These are phyloP conservation scores for Boletus pseudopeckii DNA, from an alignment of 768 basidiomycete species.

Conservation along the genomic window DNA sequence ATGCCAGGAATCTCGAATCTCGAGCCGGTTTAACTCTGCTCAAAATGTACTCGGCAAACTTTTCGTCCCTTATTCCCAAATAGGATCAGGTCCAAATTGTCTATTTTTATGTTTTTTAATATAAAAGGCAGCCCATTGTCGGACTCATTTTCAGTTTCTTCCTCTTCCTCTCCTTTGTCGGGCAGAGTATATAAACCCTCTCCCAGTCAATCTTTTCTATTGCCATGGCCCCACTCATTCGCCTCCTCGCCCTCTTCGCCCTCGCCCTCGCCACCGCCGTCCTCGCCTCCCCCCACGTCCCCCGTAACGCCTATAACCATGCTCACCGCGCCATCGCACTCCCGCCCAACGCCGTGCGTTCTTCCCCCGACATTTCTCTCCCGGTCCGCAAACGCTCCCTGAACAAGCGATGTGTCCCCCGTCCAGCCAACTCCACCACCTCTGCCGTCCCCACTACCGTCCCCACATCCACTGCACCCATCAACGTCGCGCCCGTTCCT, in stretches of 20 bases:
- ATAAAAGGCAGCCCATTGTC: background rate
- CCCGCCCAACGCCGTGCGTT: background rate
- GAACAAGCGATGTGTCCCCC: conserved; percentile 25
- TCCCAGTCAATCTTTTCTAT: conserved; percentile 14
- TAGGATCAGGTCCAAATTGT: background rate
- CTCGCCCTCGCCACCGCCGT: conserved; percentile 39
- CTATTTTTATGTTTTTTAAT: background rate
- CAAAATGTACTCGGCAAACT: conserved; percentile 62
- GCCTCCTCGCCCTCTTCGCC: conserved; percentile 41
- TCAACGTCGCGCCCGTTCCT: conserved; percentile 23
- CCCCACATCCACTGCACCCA: conserved; percentile 4
- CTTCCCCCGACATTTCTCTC: background rate
- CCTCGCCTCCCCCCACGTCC: conserved; percentile 37
- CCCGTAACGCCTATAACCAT: conserved; percentile 26
- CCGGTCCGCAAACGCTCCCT: conserved; percentile 26
- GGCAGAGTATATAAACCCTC: conserved; percentile 6
- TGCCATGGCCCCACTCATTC: conserved; percentile 36
- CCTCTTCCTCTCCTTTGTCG: background rate
- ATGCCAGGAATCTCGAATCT: conserved; percentile 72
- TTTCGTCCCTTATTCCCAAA: background rate
- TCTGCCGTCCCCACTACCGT: background rate
- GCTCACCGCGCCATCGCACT: conserved; percentile 16
- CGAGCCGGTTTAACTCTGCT: conserved; percentile 60
- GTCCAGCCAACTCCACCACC: conserved; percentile 16
- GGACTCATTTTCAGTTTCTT: background rate